Evolutionary conservation across 768 basidiomycete species (phyloP), one percentile per base, ranked within the genome.

Genomic region (Amanita muscaria): DNA sequence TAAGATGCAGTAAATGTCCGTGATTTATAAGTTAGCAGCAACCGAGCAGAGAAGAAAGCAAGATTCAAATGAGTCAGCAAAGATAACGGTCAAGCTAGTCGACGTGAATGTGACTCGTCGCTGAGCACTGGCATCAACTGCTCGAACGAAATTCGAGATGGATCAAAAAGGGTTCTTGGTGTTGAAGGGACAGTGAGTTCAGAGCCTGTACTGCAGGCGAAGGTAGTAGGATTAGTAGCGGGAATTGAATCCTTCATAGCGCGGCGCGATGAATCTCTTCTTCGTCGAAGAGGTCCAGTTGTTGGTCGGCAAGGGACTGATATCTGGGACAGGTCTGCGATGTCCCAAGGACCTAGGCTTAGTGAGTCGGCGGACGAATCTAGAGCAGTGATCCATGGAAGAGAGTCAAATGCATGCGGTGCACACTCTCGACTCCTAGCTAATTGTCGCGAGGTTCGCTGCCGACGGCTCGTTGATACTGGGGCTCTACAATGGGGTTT

Each of bases 271-370:
- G 74, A 75, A 2, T 67, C 57, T 67, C 76, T 81, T 48, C 73
- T 68, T 49, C 74, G 72, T 25, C 80, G 76, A 25, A 83, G 69
- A 6, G 81, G 81, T 42, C 51, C 36, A 47, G 49, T 46, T 10
- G 48, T 46, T 11, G 42, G 34, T 19, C 18, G 43, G n/a, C n/a
- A n/a, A 32, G 50, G 50, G 44, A 59, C 60, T 19, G 67, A 67
- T n/a, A 81, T 54, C 49, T 79, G 74, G 1, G 80, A 82, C 34
- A 83, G 72, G 61, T 83, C 80, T 44, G 80, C 80, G 48, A 81
- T 73, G 53, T 83, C 77, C 56, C 67, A 68, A 14, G 62, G 62
- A 53, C 68, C 64, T 53, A 64, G 44, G 27, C 27, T 29, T 29
- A 12, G 6, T 46, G 54, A 52, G 42, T 72, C 66, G 11, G 71